Base-by-base conservation (phyloP, 1,139 yeast genomes). In the Saccharomycopsis hybrid region DNA sequence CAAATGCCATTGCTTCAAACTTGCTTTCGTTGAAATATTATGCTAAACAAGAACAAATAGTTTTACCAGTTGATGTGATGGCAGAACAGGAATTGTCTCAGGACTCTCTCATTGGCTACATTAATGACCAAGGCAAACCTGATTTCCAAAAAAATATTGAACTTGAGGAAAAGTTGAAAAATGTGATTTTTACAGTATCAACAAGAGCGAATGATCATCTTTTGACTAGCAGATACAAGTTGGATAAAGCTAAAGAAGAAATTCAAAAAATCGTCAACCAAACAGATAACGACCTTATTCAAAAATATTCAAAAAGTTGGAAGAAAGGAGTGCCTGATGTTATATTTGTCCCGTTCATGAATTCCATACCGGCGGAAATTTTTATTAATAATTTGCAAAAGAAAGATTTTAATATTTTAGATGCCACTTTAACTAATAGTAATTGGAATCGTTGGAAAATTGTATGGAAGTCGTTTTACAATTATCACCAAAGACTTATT, bases 171-270 rank as follows among this genome's bases (percentile, higher is more conserved):
- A 67, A 68, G 56, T 62, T 86, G 51, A 73, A 77, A 54, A 80
- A 82, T 59, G 78, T 81, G 8, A 73, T 85, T 0, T 87, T 76
- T 59, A 88, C 82, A 47, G 77, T 85, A 0, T 87, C 95, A 1
- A 76, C 83, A 1, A 68, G 76, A 1, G 94, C 95, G 1, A 86
- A 87, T 65, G 96, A 87, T 63, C 95, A 87, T 63, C 64, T 87
- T 13, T 64, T 86, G 5, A 71, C 89, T 0, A 90, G 95, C 1
- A 67, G 84, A 49, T 63, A 70, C 13, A 78, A 84, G 58, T 63
- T 84, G 24, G 53, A 59, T 1, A 62, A 68, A 44, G 62, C 75
- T 18, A 68, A 67, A 51, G 56, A 57, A 2, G 70, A 70, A 31
- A 70, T 76, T 24, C 41, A 31, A 0, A 48, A 46, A 4, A 49